These are phyloP conservation scores for Apocynum venetum DNA, from an alignment of 257 asterid genomes.

Conservation along the genomic window DNA sequence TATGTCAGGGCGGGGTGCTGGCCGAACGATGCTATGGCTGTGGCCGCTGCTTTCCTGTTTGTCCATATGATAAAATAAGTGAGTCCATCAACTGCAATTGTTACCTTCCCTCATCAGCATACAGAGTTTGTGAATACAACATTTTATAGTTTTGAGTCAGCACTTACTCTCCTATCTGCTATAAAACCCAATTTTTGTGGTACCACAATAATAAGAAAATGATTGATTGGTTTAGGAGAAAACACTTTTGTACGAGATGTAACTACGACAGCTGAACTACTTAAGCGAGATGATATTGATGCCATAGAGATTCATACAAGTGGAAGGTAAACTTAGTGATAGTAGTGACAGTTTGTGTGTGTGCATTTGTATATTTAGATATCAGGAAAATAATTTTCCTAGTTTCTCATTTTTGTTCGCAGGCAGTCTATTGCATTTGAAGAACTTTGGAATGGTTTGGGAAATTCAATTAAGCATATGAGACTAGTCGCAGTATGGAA, in stretches of 20 bases:
- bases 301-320: constrained; percentile 90
- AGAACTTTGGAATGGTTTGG: constrained; percentile 75
- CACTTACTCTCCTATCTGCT: background rate
- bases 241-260: constrained; percentile 62
- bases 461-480: constrained; percentile 54
- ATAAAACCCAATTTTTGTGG: background rate
- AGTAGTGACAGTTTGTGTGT: background rate
- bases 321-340: constrained; percentile 57
- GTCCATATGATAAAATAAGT: constrained; percentile 91
- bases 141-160: background rate
- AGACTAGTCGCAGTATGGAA: constrained; percentile 70
- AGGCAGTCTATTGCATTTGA: constrained; percentile 51
- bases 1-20: constrained; percentile 60
- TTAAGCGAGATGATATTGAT: constrained; percentile 53
- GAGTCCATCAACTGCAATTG: constrained; percentile 12
- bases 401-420: constrained; percentile 16
- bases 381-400: background rate
- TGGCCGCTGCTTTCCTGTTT: constrained; percentile 92
- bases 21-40: constrained; percentile 95
- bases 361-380: background rate
- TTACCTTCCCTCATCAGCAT: background rate
- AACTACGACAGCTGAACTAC: constrained; percentile 71
- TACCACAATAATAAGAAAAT: constrained; percentile 6
- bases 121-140: background rate
- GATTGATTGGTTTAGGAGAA: constrained; percentile 44